A percentile compares a stretch with the other conserved stretches of the same genome.
Evolutionary conservation across 2,329 filamentous ascomycete genomes (phyloP).

Genomic region (Alternaria incomplexa): DNA sequence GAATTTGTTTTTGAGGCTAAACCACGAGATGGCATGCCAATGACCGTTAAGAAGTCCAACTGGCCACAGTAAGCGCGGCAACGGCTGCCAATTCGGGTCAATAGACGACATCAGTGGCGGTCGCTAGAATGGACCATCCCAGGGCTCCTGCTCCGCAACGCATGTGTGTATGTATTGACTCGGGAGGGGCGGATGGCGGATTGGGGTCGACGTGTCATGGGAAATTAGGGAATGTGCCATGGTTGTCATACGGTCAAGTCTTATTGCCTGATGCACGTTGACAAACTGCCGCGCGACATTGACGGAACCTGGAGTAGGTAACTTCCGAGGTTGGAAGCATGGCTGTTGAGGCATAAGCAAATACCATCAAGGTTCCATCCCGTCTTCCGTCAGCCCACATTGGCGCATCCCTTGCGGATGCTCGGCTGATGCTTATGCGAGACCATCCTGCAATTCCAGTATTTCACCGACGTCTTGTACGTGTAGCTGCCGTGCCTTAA

Average conservation of each 20-base stretch:
- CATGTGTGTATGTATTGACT: background rate
- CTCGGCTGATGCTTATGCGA: background rate
- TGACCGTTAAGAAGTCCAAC: constrained; percentile 33
- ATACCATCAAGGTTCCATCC: background rate
- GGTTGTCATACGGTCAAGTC: background rate
- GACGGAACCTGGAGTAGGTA: background rate
- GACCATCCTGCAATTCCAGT: background rate
- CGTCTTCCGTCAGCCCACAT: background rate
- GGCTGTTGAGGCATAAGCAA: background rate
- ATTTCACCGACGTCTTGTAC: background rate
- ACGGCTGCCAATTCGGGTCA: background rate
- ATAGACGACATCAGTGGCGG: background rate
- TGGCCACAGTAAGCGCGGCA: constrained; percentile 13
- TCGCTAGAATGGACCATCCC: background rate
- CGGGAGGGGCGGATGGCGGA: background rate
- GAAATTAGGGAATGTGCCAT: background rate
- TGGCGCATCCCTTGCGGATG: background rate
- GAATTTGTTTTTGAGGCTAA: constrained; percentile 40
- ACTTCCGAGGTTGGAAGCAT: background rate
- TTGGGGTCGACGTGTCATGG: background rate
- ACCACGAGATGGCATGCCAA: constrained; percentile 40
- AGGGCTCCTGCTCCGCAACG: background rate
- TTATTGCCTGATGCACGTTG: background rate
- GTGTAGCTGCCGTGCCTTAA: background rate
- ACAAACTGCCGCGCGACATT: background rate